Evolutionary conservation across 495 filamentous ascomycete genomes (phyloP), one percentile per base, ranked within the genome.

Genomic region (Hypoxylon rickii): DNA sequence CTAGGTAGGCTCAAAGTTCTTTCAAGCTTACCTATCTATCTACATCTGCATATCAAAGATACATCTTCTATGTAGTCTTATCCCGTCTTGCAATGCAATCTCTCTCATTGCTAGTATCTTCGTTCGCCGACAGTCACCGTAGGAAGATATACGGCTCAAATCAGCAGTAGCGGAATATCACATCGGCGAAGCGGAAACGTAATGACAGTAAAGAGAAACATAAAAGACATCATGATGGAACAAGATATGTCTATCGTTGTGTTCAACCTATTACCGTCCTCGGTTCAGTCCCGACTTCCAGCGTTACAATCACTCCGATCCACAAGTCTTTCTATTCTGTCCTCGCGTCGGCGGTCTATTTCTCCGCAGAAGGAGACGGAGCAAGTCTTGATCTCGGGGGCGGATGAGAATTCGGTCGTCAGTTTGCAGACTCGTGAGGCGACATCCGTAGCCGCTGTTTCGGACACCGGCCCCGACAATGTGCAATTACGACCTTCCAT

Each of bases 261-360:
- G 32, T 63, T 66, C 40, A 63, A 64, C 7, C 64, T 68, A 46
- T 52, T 70, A 11, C 65, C 67, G 31, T 51, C 63, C 5, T 64
- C 61, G 16, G 48, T 71, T 13, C 63, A 65, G 45, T 68, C 64
- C 22, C 57, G 59, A 37, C 42, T 71, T 12, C 66, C 64, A 24
- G 50, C 34, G 17, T 26, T 70, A 7, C 54, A 48, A 7, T 65
- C 63, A 7, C 40, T 73, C 18, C 64, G 43, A 51, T 57, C 62
- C 18, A 51, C 58, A 18, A 51, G 44, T 20, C 33, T 61, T 29
- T 61, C 58, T 19, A 61, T 54, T 17, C 19, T 64, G 20, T 59
- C 58, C 17, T 36, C 52, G 8, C 48, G 51, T 15, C 63, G 48
- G 3, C 55, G 36, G 19, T 26, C 53, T 6, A 12, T 45, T 7